Conservation (phyloP, 148 eudicot species). For the Fagopyrum homotropicum region DNA sequence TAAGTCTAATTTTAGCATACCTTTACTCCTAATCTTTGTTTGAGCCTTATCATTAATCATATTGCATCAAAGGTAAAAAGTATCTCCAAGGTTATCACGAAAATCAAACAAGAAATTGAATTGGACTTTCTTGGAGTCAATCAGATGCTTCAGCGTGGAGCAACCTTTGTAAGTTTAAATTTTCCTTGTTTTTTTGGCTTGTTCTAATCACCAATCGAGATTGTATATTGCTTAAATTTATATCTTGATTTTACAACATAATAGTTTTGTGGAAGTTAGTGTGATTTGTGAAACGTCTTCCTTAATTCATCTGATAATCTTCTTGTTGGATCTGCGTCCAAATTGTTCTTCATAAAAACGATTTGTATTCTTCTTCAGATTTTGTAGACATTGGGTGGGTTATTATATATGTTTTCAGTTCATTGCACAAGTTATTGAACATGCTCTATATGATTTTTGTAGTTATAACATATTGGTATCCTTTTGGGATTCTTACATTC, state of each 20-base stretch:
- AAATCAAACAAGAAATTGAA: conserved; percentile 20
- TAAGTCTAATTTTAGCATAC: background rate
- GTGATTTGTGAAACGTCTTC: background rate
- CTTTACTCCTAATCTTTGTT: background rate
- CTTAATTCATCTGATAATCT: background rate
- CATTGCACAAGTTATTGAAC: background rate
- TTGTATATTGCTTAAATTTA: background rate
- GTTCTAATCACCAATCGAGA: background rate
- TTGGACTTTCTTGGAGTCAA: conserved; percentile 20
- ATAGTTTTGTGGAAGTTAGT: background rate
- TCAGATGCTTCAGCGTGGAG: conserved; percentile 15
- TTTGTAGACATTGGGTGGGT: background rate
- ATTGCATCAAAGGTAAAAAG: conserved; percentile 11
- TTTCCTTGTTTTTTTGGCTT: background rate
- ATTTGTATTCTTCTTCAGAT: background rate
- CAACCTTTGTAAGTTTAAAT: conserved; percentile 22
- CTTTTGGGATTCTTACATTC: background rate
- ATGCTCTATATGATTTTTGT: background rate
- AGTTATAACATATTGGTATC: background rate
- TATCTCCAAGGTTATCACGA: conserved; percentile 22
- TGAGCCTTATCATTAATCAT: background rate
- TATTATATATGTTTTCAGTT: background rate
- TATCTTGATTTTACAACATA: background rate
- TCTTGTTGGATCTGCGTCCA: background rate
- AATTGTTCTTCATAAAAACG: background rate